Conservation (phyloP, 495 filamentous ascomycete species). For the Penicillium antarcticum region DNA sequence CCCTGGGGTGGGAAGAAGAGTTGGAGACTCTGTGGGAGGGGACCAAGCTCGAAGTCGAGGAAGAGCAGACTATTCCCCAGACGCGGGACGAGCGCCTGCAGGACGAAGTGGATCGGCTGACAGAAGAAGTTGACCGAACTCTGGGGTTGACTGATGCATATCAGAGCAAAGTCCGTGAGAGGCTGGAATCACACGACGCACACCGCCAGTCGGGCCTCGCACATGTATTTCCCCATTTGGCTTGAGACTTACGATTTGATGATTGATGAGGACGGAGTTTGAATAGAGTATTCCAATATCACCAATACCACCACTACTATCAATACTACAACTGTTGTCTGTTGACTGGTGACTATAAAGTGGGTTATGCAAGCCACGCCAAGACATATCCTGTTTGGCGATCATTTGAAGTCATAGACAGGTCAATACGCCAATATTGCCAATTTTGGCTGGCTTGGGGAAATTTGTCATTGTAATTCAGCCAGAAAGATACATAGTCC, state of each 20-base stretch:
- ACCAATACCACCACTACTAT: too few species aligned
- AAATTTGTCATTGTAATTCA: too few species aligned
- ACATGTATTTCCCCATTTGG: slow-evolving; percentile 48
- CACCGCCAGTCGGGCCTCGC: slow-evolving; percentile 19
- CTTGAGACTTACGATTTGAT: slow-evolving; percentile 10
- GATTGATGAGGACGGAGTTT: not conserved
- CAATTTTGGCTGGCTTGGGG: too few species aligned
- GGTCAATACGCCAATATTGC: too few species aligned
- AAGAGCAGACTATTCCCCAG: slow-evolving; percentile 26
- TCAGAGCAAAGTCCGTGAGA: slow-evolving; percentile 35
- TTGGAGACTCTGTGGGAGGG: slow-evolving; percentile 67
- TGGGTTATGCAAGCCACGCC: too few species aligned
- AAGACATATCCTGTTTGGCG: too few species aligned
- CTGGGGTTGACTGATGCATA: slow-evolving; percentile 48
- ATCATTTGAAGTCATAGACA: too few species aligned
- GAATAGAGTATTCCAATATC: not conserved
- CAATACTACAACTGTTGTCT: too few species aligned
- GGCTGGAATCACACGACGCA: slow-evolving; percentile 21
- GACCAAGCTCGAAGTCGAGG: slow-evolving; percentile 43
- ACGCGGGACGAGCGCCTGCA: slow-evolving; percentile 55
- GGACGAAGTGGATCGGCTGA: slow-evolving; percentile 51
- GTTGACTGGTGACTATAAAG: too few species aligned
- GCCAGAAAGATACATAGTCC: not conserved
- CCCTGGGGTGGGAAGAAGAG: slow-evolving; percentile 83
- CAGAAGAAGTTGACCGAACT: slow-evolving; percentile 50